Conservation (phyloP, 768 basidiomycete genomes). For the Baorangia bicolor region DNA sequence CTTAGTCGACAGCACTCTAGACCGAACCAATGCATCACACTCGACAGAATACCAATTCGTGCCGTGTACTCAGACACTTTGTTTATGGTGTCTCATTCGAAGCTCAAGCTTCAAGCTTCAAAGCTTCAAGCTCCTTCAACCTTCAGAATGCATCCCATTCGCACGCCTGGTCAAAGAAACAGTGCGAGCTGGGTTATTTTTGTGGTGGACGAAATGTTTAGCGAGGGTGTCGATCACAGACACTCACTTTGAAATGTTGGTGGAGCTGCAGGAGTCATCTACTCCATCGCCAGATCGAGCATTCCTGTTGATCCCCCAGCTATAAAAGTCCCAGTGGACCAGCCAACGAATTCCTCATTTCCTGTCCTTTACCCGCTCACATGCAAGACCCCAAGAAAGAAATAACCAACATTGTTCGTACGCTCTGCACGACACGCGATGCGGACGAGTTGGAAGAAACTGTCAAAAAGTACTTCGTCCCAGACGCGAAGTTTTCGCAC, state of each 20-base stretch:
- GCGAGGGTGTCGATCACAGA: not conserved
- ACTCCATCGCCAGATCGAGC: not conserved
- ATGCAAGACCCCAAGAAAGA: slow-evolving; percentile 62
- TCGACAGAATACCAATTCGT: slow-evolving; percentile 5
- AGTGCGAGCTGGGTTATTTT: not conserved
- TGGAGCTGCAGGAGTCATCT: not conserved
- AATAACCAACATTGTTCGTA: slow-evolving; percentile 42
- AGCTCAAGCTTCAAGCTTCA: not conserved
- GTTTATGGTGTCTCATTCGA: not conserved
- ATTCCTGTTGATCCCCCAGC: slow-evolving; percentile 1
- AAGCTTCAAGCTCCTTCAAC: not conserved
- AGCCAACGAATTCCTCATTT: not conserved
- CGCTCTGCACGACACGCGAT: slow-evolving; percentile 46
- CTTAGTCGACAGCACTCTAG: not conserved
- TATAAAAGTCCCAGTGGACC: slow-evolving; percentile 13
- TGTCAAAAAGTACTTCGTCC: slow-evolving; percentile 49
- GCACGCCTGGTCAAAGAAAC: not conserved
- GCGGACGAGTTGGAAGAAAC: slow-evolving; percentile 50
- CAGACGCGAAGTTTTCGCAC: slow-evolving; percentile 58
- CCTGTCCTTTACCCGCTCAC: not conserved
- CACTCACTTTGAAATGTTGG: slow-evolving; percentile 6
- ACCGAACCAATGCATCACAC: not conserved
- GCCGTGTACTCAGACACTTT: not conserved
- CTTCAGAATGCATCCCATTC: not conserved
- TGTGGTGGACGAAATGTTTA: not conserved